Evolutionary conservation across 1,284 basidiomycete genomes (phyloP).

Genomic region (Trametes versicolor): DNA sequence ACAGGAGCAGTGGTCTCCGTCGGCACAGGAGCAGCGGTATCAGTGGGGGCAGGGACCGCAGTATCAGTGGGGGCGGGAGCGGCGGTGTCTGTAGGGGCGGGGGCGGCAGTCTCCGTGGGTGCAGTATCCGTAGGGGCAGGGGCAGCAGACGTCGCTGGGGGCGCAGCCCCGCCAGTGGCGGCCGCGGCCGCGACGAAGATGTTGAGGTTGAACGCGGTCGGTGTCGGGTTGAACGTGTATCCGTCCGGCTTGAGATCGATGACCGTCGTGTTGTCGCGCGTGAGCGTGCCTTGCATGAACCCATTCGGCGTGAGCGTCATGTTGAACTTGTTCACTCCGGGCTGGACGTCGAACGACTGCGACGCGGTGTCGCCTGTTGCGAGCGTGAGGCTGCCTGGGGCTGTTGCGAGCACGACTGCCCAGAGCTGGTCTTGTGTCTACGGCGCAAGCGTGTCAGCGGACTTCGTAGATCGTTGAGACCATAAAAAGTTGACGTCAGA

Average conservation of each 20-base stretch:
- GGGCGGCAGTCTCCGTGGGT: not conserved
- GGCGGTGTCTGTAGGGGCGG: not conserved
- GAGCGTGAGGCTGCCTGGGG: conserved; percentile 60
- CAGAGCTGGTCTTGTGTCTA: conserved; percentile 66
- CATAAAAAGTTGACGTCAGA: not conserved
- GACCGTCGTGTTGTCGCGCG: conserved; percentile 61
- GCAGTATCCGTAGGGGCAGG: not conserved
- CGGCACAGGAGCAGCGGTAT: not conserved
- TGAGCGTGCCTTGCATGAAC: conserved; percentile 68
- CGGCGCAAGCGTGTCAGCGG: not conserved
- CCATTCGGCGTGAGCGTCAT: conserved; percentile 66
- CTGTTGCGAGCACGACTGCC: conserved; percentile 73
- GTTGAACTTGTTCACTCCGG: conserved; percentile 75
- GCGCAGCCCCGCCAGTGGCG: conserved; percentile 2
- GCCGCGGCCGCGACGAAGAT: conserved; percentile 58
- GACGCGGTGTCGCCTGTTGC: conserved; percentile 55
- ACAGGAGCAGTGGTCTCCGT: not conserved
- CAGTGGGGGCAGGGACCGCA: not conserved
- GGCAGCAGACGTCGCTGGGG: not conserved
- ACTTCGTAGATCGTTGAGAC: not conserved
- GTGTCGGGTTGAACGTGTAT: conserved; percentile 63
- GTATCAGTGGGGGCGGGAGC: conserved; percentile 1
- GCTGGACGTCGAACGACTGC: conserved; percentile 59
- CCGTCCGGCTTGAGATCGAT: conserved; percentile 57
- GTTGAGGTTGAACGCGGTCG: conserved; percentile 73